A percentile compares a stretch with the other conserved stretches of the same genome.
Evolutionary conservation across 768 basidiomycete genomes (phyloP).

Genomic region (Serendipita indica): DNA sequence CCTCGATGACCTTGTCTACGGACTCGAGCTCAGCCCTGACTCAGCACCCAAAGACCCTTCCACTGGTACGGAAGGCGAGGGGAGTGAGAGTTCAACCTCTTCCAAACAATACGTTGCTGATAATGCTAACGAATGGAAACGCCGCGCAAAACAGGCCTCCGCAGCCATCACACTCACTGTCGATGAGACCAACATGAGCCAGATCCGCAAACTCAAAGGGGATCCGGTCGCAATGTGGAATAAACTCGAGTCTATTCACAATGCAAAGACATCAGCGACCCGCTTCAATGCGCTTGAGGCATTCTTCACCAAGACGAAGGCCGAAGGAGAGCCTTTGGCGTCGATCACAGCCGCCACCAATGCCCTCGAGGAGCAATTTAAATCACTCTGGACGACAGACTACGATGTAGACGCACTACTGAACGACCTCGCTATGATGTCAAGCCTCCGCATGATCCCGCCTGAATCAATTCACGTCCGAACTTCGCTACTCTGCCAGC

Average conservation of each 20-base stretch:
- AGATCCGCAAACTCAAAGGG: not conserved
- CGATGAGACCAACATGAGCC: not conserved
- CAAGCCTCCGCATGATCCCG: not conserved
- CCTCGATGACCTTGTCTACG: not conserved
- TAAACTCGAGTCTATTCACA: constrained; percentile 14
- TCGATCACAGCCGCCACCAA: constrained; percentile 10
- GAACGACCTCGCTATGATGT: not conserved
- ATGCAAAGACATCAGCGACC: constrained; percentile 13
- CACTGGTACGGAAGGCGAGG: no score
- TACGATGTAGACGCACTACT: not conserved
- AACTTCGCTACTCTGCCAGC: not conserved
- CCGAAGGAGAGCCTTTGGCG: constrained; percentile 13
- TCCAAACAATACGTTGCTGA: no score
- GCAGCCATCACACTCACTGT: not conserved
- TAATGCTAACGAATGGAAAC: no score
- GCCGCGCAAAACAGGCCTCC: not conserved
- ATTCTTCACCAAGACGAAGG: constrained; percentile 14
- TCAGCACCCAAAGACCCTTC: not conserved
- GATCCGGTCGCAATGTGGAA: constrained; percentile 12
- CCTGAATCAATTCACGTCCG: not conserved
- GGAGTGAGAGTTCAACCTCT: no score
- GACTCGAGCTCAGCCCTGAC: not conserved
- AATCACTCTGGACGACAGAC: constrained; percentile 12
- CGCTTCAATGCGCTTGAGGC: constrained; percentile 15
- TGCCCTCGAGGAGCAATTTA: constrained; percentile 13